Percentiles rank a stretch among this genome's conserved stretches.
phyloP scores from a whole-genome alignment of 495 filamentous ascomycete genomes.

The Astrothelium subdiscretum region DNA sequence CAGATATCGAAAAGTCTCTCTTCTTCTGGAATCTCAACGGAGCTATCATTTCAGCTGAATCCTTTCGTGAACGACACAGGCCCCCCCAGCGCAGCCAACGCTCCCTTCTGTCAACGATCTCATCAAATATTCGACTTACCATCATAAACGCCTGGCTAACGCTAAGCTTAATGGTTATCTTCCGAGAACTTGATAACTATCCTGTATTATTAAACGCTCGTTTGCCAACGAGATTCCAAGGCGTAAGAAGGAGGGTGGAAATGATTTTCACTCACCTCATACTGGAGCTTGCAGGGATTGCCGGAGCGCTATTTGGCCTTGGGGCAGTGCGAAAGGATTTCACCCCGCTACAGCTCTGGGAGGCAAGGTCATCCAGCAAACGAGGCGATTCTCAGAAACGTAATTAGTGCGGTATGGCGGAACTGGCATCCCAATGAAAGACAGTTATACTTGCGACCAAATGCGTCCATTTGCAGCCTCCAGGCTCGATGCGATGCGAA shows the following conservation, averaged over 20 bases:
- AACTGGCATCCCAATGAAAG: no score
- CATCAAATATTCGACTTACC: neutral
- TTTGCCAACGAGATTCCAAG: neutral
- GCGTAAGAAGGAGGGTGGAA: neutral
- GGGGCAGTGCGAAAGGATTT: neutral
- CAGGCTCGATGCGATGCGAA: no score
- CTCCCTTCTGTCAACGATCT: neutral
- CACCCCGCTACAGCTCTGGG: neutral
- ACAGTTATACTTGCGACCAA: no score
- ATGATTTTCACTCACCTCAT: neutral
- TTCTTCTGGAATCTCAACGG: conserved; percentile 6
- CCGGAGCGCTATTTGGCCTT: neutral
- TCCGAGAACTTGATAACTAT: neutral
- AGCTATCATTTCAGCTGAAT: neutral
- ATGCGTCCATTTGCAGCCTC: neutral
- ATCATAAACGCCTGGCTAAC: neutral
- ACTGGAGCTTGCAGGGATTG: neutral
- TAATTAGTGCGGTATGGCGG: no score
- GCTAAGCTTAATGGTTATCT: neutral
- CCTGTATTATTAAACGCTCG: neutral
- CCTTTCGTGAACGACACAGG: neutral
- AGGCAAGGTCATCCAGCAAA: neutral
- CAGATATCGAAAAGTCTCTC: neutral
- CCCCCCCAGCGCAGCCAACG: neutral
- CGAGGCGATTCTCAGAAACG: neutral